Conservation (phyloP, 202 grass and related monocot species). For the Dendrocalamus latiflorus region DNA sequence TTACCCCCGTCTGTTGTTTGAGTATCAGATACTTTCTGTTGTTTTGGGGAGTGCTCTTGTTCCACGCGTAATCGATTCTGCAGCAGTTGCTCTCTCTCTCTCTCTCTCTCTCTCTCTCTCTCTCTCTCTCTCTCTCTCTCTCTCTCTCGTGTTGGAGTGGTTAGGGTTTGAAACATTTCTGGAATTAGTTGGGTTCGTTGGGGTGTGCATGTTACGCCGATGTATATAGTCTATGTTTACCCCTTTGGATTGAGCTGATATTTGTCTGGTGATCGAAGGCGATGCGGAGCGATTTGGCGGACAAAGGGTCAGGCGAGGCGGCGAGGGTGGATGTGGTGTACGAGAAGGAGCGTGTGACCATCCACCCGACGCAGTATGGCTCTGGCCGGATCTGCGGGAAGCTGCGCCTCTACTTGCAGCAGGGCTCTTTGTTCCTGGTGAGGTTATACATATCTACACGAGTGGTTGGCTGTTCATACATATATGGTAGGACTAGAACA, state of each 20-base stretch:
- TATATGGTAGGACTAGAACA: not conserved
- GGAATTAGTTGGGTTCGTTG: not conserved
- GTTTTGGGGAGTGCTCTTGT: not conserved
- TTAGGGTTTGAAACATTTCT: not conserved
- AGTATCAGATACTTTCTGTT: not conserved
- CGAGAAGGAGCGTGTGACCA: conserved; percentile 85
- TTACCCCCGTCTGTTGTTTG: not conserved
- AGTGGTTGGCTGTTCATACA: not conserved
- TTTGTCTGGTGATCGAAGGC: conserved; percentile 42
- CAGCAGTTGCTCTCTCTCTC: not conserved
- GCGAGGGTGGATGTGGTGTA: conserved; percentile 69
- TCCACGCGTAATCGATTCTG: not conserved
- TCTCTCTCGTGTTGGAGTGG: not conserved
- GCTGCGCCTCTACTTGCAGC: conserved; percentile 65
- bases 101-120: too few species aligned
- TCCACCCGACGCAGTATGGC: conserved; percentile 79
- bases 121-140: too few species aligned
- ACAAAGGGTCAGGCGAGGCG: conserved; percentile 34
- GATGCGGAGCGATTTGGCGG: conserved; percentile 51
- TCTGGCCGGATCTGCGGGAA: conserved; percentile 74
- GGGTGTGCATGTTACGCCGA: not conserved
- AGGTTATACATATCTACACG: not conserved
- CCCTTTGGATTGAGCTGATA: conserved; percentile 7
- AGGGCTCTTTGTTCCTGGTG: conserved; percentile 79
- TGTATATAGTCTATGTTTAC: not conserved